phyloP scores from a whole-genome alignment of 2,329 filamentous ascomycete genomes.

The Exophiala phaeomuriformis region DNA sequence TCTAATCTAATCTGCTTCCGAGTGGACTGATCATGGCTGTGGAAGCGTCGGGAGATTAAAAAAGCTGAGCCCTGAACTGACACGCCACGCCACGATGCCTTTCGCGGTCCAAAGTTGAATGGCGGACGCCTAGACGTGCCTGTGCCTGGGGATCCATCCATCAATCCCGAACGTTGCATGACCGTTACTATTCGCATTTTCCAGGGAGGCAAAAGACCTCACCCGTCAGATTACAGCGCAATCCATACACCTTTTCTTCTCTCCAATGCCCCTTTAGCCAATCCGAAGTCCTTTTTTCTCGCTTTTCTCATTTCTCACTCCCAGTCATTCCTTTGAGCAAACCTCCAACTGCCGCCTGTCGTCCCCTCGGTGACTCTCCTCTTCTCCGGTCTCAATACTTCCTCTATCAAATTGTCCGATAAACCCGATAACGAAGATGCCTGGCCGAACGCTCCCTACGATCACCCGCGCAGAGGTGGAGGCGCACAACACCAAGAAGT shows the following conservation, averaged over 20 bases:
- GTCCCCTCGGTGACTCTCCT: not conserved
- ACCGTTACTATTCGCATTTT: not conserved
- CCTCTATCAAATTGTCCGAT: not conserved
- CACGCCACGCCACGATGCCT: constrained; percentile 3
- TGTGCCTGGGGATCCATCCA: not conserved
- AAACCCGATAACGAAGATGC: constrained; percentile 31
- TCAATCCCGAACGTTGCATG: constrained; percentile 9
- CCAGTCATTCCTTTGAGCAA: not conserved
- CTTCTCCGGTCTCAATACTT: not conserved
- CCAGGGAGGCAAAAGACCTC: not conserved
- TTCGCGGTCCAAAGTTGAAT: not conserved
- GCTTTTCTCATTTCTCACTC: not conserved
- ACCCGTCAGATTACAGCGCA: not conserved
- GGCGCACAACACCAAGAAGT: constrained; percentile 68
- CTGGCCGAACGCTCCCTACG: constrained; percentile 71
- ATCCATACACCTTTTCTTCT: not conserved
- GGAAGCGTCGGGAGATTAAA: constrained; percentile 4
- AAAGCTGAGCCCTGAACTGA: not conserved
- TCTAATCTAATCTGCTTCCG: constrained; percentile 1
- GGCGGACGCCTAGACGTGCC: not conserved
- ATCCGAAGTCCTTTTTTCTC: not conserved
- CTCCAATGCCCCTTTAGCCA: not conserved
- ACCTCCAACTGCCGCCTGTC: not conserved
- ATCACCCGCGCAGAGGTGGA: constrained; percentile 75
- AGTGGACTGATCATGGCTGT: constrained; percentile 3